A percentile compares a stretch with the other conserved stretches of the same genome.
phyloP scores from a whole-genome alignment of 2,329 filamentous ascomycete genomes.

The Fusarium burgessii region DNA sequence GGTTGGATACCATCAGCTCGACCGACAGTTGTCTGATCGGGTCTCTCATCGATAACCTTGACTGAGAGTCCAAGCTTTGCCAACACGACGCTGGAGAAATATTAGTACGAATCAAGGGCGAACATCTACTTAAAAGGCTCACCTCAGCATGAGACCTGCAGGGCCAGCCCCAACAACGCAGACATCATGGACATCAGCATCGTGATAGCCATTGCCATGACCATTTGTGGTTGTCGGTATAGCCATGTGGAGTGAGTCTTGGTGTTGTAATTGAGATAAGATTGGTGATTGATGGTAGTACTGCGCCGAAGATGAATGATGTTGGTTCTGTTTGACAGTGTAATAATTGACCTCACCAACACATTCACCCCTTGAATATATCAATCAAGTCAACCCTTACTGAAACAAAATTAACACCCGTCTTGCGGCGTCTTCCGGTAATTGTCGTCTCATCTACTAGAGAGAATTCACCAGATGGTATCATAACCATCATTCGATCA shows the following conservation, averaged over 20 bases:
- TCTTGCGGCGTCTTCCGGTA: slow-evolving; percentile 1
- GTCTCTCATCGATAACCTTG: slow-evolving; percentile 74
- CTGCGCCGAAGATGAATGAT: not conserved
- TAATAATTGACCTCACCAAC: not conserved
- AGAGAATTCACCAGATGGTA: not conserved
- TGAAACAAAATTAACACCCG: not conserved
- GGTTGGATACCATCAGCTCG: slow-evolving; percentile 79
- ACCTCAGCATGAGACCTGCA: slow-evolving; percentile 65
- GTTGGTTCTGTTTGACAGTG: not conserved
- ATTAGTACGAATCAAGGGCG: not conserved
- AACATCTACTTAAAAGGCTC: not conserved
- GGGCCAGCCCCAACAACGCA: slow-evolving; percentile 68
- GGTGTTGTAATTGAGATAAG: not conserved
- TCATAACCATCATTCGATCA: slow-evolving; percentile 6
- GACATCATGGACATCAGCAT: slow-evolving; percentile 54
- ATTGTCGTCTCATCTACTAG: not conserved
- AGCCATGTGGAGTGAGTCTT: not conserved
- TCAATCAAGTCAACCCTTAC: not conserved
- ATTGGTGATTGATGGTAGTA: not conserved
- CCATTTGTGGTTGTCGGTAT: not conserved
- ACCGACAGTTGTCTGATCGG: slow-evolving; percentile 75
- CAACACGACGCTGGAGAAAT: slow-evolving; percentile 56
- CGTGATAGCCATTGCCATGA: not conserved
- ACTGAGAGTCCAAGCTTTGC: slow-evolving; percentile 74
- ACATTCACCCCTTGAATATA: not conserved